Percentiles rank a stretch among this genome's conserved stretches.
phyloP scores from a whole-genome alignment of 352 stramenopile genomes.

The Phytophthora pisi region DNA sequence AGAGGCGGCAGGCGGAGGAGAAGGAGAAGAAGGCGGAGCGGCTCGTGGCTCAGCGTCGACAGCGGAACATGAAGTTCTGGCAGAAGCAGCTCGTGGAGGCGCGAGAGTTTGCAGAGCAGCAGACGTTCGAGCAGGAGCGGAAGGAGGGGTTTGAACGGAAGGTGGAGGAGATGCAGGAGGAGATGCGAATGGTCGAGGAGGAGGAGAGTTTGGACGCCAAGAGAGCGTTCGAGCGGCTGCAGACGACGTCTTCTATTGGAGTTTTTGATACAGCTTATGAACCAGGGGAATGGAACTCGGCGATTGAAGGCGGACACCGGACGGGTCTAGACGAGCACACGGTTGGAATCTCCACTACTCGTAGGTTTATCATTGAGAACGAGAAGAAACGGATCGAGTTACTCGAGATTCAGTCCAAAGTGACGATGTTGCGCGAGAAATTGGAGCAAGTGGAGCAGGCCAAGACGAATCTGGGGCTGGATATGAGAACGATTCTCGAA shows the following conservation, averaged over 20 bases:
- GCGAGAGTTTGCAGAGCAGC: conserved; percentile 51
- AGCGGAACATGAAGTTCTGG: conserved; percentile 77
- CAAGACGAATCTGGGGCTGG: conserved; percentile 42
- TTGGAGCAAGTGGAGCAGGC: conserved; percentile 50
- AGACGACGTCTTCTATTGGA: conserved; percentile 52
- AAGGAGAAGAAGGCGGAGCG: conserved; percentile 26
- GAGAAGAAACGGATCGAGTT: conserved; percentile 55
- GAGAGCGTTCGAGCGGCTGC: conserved; percentile 21
- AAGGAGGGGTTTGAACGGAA: conserved; percentile 34
- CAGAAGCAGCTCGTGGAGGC: conserved; percentile 64
- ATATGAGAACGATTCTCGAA: conserved; percentile 55
- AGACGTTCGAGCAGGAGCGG: conserved; percentile 34
- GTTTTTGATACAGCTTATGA: conserved; percentile 60
- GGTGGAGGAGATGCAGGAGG: conserved; percentile 40
- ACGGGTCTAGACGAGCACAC: conserved; percentile 61
- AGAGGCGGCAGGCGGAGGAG: conserved; percentile 32
- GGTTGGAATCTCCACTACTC: conserved; percentile 46
- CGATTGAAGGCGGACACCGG: conserved; percentile 44
- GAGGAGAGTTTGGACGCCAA: conserved; percentile 39
- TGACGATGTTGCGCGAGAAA: conserved; percentile 57
- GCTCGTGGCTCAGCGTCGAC: conserved; percentile 36
- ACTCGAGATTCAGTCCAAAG: conserved; percentile 61
- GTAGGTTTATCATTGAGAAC: conserved; percentile 51
- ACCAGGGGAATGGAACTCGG: conserved; percentile 65
- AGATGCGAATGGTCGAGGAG: conserved; percentile 39